Evolutionary conservation across 2,329 filamentous ascomycete genomes (phyloP).

Genomic region (Myriosclerotinia duriaeana): DNA sequence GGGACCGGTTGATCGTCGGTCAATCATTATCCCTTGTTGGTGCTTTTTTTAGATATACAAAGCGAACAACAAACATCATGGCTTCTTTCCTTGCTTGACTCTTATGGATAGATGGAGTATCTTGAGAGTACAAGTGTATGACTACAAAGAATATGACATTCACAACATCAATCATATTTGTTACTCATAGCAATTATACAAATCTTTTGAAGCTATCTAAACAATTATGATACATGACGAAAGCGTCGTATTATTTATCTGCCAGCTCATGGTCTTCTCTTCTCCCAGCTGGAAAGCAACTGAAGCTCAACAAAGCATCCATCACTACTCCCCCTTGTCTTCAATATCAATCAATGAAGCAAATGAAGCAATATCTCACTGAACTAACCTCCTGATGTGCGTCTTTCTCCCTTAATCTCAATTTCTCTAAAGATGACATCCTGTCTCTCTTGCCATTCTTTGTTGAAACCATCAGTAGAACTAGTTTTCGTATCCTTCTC

Average conservation of each 20-base stretch:
- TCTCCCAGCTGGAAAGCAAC: background rate
- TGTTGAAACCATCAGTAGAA: slow-evolving; percentile 27
- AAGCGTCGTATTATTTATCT: background rate
- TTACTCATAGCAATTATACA: background rate
- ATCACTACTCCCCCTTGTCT: background rate
- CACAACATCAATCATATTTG: background rate
- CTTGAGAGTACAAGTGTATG: no score
- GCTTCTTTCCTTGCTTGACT: no score
- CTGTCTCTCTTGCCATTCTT: slow-evolving; percentile 36
- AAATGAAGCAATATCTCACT: background rate
- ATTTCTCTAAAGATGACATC: slow-evolving; percentile 32
- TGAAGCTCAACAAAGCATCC: background rate
- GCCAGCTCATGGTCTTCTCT: background rate
- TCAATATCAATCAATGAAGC: background rate
- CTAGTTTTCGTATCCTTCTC: slow-evolving; percentile 28
- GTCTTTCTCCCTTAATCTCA: slow-evolving; percentile 26
- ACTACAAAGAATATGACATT: background rate
- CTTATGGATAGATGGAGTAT: no score
- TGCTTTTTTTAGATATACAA: no score
- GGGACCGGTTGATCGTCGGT: no score
- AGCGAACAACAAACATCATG: no score
- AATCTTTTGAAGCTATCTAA: background rate
- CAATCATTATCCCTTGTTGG: no score
- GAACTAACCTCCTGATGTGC: slow-evolving; percentile 19
- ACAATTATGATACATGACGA: background rate